Conservation (phyloP, 257 asterid species). For the Lavandula angustifolia region DNA sequence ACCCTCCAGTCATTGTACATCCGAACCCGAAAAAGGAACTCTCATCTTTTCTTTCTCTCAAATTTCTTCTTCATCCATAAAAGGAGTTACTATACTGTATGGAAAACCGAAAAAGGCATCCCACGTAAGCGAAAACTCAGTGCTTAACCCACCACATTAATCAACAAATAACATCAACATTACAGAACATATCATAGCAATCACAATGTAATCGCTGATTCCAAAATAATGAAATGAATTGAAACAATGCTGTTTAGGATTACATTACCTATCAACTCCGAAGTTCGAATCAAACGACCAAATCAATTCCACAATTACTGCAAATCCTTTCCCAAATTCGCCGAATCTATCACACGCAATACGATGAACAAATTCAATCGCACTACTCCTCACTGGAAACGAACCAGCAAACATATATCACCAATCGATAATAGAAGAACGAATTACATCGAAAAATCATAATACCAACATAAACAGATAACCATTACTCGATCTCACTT, state of each 20-base stretch:
- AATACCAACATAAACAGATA: constrained; percentile 10
- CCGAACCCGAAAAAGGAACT: constrained; percentile 51
- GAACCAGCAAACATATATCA: constrained; percentile 27
- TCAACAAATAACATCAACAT: constrained; percentile 11
- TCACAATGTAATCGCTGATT: constrained; percentile 11
- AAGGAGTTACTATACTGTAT: constrained; percentile 29
- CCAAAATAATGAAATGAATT: constrained; percentile 21
- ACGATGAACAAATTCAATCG: constrained; percentile 26
- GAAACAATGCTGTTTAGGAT: constrained; percentile 19
- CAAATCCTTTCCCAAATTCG: constrained; percentile 28
- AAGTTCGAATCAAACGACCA: constrained; percentile 27
- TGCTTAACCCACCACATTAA: constrained; percentile 24
- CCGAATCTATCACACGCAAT: constrained; percentile 34
- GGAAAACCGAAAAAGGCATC: constrained; percentile 19
- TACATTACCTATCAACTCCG: constrained; percentile 29
- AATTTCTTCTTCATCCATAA: constrained; percentile 54
- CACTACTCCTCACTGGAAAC: constrained; percentile 26
- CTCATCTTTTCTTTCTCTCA: constrained; percentile 69
- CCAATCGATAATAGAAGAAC: constrained; percentile 20
- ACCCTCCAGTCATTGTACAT: constrained; percentile 87
- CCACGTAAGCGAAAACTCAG: constrained; percentile 31
- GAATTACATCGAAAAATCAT: neutral
- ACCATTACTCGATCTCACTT: neutral
- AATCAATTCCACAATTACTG: constrained; percentile 33
- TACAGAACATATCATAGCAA: constrained; percentile 21